Conservation (phyloP, 1,284 basidiomycete species). For the Pholiota adiposa region DNA sequence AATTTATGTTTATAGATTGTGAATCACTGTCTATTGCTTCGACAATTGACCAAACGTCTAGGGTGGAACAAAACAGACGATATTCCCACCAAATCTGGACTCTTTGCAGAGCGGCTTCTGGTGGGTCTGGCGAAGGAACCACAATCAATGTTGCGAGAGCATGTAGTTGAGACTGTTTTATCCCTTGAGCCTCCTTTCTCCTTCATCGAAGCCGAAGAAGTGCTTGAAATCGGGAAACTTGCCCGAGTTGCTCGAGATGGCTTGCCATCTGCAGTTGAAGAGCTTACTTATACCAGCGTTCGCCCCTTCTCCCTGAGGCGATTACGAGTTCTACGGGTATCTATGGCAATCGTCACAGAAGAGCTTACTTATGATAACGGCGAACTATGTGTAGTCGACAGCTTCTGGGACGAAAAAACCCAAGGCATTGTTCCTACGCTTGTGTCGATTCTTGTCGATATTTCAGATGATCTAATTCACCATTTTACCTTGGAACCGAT, state of each 20-base stretch:
- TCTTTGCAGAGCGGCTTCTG: constrained; percentile 71
- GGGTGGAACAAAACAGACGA: constrained; percentile 64
- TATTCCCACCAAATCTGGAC: constrained; percentile 57
- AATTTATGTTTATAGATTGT: constrained; percentile 56
- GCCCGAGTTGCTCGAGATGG: constrained; percentile 70
- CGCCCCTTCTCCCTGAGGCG: constrained; percentile 54
- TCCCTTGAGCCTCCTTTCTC: constrained; percentile 57
- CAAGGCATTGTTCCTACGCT: constrained; percentile 61
- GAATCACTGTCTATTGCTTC: constrained; percentile 64
- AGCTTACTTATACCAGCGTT: constrained; percentile 53
- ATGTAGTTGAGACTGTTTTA: constrained; percentile 60
- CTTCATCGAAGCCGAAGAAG: constrained; percentile 63
- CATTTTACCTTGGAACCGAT: constrained; percentile 48
- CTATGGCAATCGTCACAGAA: constrained; percentile 56
- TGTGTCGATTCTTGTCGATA: constrained; percentile 51
- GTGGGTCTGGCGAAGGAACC: constrained; percentile 64
- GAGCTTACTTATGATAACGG: constrained; percentile 54
- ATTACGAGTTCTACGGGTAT: constrained; percentile 63
- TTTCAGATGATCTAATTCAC: constrained; percentile 53
- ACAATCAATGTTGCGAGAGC: constrained; percentile 57
- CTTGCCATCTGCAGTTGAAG: constrained; percentile 62
- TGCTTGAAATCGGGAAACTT: constrained; percentile 57
- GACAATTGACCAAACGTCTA: constrained; percentile 65
- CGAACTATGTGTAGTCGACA: constrained; percentile 57
- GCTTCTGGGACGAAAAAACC: constrained; percentile 60